Evolutionary conservation across 257 asterid species (phyloP), one percentile per base, ranked within the genome.

Genomic region (Petrea volubilis): DNA sequence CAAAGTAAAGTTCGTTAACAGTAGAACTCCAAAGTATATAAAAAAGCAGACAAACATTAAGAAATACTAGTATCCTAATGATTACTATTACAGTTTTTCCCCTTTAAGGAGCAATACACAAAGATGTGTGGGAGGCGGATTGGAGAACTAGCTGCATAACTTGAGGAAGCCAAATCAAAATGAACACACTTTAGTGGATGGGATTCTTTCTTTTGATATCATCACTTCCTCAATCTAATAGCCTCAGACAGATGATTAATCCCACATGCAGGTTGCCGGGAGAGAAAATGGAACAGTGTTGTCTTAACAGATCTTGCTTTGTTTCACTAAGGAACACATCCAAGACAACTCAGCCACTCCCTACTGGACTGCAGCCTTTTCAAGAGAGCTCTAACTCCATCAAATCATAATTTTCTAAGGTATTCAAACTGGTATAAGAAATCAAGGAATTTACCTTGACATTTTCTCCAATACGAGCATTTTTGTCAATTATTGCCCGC

Each of bases 401-500:
- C 6, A 18, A 34, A 14, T 36, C 12, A 10, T 64, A 27, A 66
- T 71, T 11, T 12, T 29, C 7, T 6, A 23, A 34, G 52, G 28
- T 25, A 24, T 14, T 31, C 29, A 50, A 50, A 66, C 11, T 12
- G 44, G 36, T 46, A 29, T 38, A 28, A 47, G 27, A 21, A 56
- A 33, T 21, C 55, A 28, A 51, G 34, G 9, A 23, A 40, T 20
- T 60, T 59, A 86, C 92, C 90, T 84, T 84, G 74, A 84, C 90
- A 28, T 82, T 20, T 9, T 84, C 88, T 38, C 92, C 92, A 12
- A 86, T 80, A 3, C 90, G 87, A 38, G 92, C 90, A 67, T 87
- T 87, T 72, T 87, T 87, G 82, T 87, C 93, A 12, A 87, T 87
- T 28, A 87, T 87, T 3, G 90, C 93, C 65, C 90, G 79, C 71